Evolutionary conservation across 495 filamentous ascomycete genomes (phyloP).

Genomic region (Trichoderma reesei): DNA sequence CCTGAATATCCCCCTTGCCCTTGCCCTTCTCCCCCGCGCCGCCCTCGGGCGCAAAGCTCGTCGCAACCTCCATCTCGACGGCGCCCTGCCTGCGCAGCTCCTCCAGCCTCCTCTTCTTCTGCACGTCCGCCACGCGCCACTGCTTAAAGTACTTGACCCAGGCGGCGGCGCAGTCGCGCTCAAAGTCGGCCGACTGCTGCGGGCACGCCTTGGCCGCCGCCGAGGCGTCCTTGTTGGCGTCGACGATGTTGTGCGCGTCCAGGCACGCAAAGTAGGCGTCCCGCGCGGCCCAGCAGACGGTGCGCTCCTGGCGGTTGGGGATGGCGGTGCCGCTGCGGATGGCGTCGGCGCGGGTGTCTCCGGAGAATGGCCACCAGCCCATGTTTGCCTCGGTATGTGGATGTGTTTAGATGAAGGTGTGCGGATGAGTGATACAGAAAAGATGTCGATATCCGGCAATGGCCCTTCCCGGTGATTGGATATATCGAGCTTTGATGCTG

Average conservation of each 20-base stretch:
- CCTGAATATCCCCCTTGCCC: slow-evolving; percentile 10
- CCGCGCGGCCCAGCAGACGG: slow-evolving; percentile 75
- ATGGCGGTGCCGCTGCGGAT: slow-evolving; percentile 53
- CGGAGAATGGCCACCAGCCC: slow-evolving; percentile 34
- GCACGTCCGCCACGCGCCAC: slow-evolving; percentile 80
- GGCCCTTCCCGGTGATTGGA: too few species aligned
- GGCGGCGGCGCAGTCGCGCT: slow-evolving; percentile 55
- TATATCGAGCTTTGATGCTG: neutral
- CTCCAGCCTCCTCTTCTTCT: slow-evolving; percentile 70
- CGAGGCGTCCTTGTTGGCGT: slow-evolving; percentile 64
- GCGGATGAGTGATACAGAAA: too few species aligned
- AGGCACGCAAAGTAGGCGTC: slow-evolving; percentile 82
- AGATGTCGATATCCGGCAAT: too few species aligned
- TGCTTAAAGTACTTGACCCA: slow-evolving; percentile 90
- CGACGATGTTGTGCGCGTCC: slow-evolving; percentile 69
- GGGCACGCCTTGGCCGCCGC: slow-evolving; percentile 56
- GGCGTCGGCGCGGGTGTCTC: slow-evolving; percentile 39
- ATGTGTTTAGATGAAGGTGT: neutral
- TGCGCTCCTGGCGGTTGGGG: slow-evolving; percentile 66
- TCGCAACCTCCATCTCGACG: slow-evolving; percentile 39
- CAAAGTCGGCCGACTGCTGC: slow-evolving; percentile 54
- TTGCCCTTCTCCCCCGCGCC: slow-evolving; percentile 6
- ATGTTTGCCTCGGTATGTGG: slow-evolving; percentile 20
- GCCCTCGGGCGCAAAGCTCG: slow-evolving; percentile 19
- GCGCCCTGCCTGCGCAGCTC: slow-evolving; percentile 74